Conservation (phyloP, 352 stramenopile genomes). For the Pythium vanterpoolii region DNA sequence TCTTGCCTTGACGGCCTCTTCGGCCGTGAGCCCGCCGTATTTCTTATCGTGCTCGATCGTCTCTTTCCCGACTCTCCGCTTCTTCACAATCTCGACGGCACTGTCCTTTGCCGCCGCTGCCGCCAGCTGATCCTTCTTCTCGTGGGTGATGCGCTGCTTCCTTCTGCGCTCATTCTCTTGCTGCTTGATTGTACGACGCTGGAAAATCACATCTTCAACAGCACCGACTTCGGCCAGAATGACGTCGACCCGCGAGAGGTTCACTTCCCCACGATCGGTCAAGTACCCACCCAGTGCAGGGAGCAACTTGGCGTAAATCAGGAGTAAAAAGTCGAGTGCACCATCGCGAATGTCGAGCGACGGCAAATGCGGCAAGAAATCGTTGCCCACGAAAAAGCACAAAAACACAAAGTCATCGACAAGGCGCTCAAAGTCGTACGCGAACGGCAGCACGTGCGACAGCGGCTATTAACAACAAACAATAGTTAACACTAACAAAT, state of each 20-base stretch:
- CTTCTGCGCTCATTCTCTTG: constrained; percentile 70
- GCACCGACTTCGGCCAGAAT: constrained; percentile 95
- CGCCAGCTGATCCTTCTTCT: constrained; percentile 71
- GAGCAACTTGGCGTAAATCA: constrained; percentile 93
- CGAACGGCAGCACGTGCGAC: constrained; percentile 83
- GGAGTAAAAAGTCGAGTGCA: constrained; percentile 97
- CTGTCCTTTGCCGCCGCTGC: constrained; percentile 56
- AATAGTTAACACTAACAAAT: neutral
- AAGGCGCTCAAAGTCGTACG: constrained; percentile 97
- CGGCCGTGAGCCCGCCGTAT: constrained; percentile 55
- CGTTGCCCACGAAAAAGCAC: constrained; percentile 99
- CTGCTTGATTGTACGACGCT: constrained; percentile 80
- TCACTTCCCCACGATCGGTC: constrained; percentile 92
- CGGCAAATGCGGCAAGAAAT: constrained; percentile 98
- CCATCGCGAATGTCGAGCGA: constrained; percentile 98
- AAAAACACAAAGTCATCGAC: constrained; percentile 99
- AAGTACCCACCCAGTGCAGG: constrained; percentile 93
- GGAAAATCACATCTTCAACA: constrained; percentile 96
- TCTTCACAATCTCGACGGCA: constrained; percentile 80
- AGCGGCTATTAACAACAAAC: constrained; percentile 34
- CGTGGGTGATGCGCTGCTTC: constrained; percentile 60
- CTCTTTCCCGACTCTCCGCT: constrained; percentile 61
- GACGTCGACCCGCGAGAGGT: constrained; percentile 94
- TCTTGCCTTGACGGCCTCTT: constrained; percentile 76
- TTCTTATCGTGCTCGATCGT: constrained; percentile 68